Base-by-base conservation (phyloP, 2,329 filamentous ascomycete species). In the Corniculantispora saksenae region DNA sequence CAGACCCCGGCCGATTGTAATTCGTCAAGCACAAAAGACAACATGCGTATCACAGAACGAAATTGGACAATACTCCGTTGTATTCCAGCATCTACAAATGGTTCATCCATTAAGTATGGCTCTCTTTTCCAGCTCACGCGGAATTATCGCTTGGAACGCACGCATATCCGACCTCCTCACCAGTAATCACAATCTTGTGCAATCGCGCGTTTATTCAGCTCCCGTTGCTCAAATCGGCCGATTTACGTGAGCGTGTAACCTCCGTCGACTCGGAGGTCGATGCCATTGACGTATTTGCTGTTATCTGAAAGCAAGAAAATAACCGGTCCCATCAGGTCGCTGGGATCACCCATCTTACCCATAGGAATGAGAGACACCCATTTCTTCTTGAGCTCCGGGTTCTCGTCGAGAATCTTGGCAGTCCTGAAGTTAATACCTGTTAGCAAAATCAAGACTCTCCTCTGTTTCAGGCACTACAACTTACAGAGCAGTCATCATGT, bases 401-500 rank as follows among this genome's bases (percentile, higher is more conserved):
- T 96, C 66, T 97, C 93, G 69, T 95, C 91, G 29, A 98, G 86
- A 71, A 98, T 97, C 82, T 97, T 97, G 81, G 93, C 89, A 50
- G 93, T 97, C 61, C 92, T 96, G 43, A 68, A 45, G 23, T 61
- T 45, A 23, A 62, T 8, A 25, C 10, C 4, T 48, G n/a, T 67
- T 55, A 63, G 54, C n/a, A 29, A 13, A 29, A 29, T 53, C 10
- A 4, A 4, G n/a, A 4, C 5, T 50, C 23, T 19, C 5, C 23
- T 10, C 17, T 21, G 15, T 21, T 50, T 50, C 47, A 21, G 5
- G 10, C 15, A 4, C 17, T 12, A 47, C 3, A 47, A 81, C 91
- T 86, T 84, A 94, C 91, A 97, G 81, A 66, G 93, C 91, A 19
- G 94, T 97, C 70, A 97, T 82, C 94, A 98, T 98, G 80, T 98